phyloP scores from a whole-genome alignment of 139 green algal species.

The Tetradesmus lagerheimii region DNA sequence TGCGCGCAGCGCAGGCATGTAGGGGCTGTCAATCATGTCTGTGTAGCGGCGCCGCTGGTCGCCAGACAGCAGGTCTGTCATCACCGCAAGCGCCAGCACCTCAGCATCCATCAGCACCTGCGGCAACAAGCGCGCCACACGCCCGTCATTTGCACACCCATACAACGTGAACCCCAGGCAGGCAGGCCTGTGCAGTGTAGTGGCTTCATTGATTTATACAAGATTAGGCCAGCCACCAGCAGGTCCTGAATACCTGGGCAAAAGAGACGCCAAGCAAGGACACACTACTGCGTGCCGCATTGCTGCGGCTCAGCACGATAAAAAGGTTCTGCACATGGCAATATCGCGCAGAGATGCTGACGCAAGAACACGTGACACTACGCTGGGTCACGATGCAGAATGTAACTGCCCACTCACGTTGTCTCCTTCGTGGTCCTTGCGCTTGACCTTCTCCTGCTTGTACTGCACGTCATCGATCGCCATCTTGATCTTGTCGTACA shows the following conservation, averaged over 20 bases:
- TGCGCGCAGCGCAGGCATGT: slow-evolving; percentile 47
- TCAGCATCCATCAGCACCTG: slow-evolving; percentile 46
- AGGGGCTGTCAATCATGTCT: slow-evolving; percentile 42
- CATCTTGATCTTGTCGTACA: slow-evolving; percentile 65
- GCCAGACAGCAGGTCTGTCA: slow-evolving; percentile 45
- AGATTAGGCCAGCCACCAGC: neutral
- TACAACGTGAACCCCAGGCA: no score
- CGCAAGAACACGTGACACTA: no score
- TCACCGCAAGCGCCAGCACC: slow-evolving; percentile 44
- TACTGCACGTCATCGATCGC: slow-evolving; percentile 54
- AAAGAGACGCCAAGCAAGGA: neutral
- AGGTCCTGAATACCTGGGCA: no score
- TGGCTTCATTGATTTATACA: no score
- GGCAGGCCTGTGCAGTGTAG: no score
- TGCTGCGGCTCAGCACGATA: no score
- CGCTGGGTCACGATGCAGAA: no score
- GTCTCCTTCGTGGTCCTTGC: slow-evolving; percentile 49
- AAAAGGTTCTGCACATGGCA: no score
- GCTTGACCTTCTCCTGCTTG: slow-evolving; percentile 53
- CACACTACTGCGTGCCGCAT: no score
- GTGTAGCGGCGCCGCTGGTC: slow-evolving; percentile 41
- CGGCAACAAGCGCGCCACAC: neutral
- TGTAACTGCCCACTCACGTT: neutral
- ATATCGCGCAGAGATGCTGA: no score
- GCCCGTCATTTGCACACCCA: neutral